Evolutionary conservation across 192 early-diverging fungal species (phyloP).

Genomic region (Geranomyces variabilis): DNA sequence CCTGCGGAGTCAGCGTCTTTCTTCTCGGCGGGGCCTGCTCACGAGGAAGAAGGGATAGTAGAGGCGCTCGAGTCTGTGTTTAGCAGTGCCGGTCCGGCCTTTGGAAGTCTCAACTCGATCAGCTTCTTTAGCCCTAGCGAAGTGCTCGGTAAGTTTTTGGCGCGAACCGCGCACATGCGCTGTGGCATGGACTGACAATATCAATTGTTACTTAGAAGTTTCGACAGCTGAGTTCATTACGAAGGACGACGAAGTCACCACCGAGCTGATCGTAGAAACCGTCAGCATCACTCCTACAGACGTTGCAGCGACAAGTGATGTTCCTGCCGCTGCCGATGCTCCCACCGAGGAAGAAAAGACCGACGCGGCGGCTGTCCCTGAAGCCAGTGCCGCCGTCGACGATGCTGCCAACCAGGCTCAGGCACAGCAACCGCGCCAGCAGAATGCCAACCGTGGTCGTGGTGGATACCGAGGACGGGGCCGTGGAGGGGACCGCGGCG

Average conservation of each 20-base stretch:
- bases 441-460: slow-evolving; percentile 22
- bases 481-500: slow-evolving; percentile 9
- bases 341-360: neutral
- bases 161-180: slow-evolving; percentile 11
- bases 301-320: neutral
- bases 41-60: neutral
- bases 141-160: slow-evolving; percentile 18
- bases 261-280: slow-evolving; percentile 13
- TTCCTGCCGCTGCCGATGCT: neutral
- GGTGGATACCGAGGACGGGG: slow-evolving; percentile 20
- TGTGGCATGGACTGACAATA: slow-evolving; percentile 27
- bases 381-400: neutral
- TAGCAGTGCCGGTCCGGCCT: neutral
- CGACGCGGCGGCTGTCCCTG: neutral
- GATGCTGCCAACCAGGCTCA: neutral
- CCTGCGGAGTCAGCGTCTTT: neutral
- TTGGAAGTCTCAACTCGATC: slow-evolving; percentile 11
- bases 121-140: slow-evolving; percentile 40
- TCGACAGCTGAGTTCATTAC: neutral
- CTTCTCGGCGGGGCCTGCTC: neutral
- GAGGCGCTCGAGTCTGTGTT: slow-evolving; percentile 2
- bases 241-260: slow-evolving; percentile 1
- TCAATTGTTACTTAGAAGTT: neutral
- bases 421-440: neutral
- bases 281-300: neutral